phyloP scores from a whole-genome alignment of 1,284 basidiomycete genomes.

The Leccinum subrobustum region DNA sequence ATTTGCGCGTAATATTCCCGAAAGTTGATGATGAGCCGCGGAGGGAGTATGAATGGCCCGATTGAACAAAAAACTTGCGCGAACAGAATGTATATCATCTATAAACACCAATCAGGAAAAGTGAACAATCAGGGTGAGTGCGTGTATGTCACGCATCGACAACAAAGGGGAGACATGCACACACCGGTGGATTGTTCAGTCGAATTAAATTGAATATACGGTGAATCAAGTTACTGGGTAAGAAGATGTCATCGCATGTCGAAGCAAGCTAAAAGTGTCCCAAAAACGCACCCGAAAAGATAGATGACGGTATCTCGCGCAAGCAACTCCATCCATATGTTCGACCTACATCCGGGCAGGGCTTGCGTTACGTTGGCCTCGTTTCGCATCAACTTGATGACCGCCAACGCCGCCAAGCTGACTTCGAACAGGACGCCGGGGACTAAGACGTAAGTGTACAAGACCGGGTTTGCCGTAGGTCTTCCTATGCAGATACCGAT shows the following conservation, averaged over 20 bases:
- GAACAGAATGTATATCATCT: constrained; percentile 1
- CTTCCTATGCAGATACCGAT: not conserved
- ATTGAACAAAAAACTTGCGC: not conserved
- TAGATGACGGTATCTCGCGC: constrained; percentile 8
- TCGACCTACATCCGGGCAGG: not conserved
- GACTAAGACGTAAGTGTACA: not conserved
- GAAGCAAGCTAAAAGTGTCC: not conserved
- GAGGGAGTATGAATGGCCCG: constrained; percentile 6
- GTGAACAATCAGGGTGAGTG: not conserved
- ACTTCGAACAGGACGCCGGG: constrained; percentile 6
- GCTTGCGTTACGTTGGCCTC: not conserved
- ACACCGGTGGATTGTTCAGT: constrained; percentile 1
- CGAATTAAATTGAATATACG: not conserved
- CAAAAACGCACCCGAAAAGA: constrained; percentile 6
- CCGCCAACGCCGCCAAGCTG: constrained; percentile 2
- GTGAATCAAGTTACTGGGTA: constrained; percentile 2
- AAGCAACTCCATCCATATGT: constrained; percentile 1
- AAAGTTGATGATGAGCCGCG: constrained; percentile 12
- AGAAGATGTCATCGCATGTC: not conserved
- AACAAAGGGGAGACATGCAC: not conserved
- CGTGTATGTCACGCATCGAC: not conserved
- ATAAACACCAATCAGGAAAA: not conserved
- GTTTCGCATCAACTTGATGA: constrained; percentile 1
- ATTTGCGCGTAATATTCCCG: constrained; percentile 3
- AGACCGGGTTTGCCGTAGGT: not conserved